These are phyloP conservation scores for Scheffersomyces illinoinensis DNA, from an alignment of 1,139 yeast genomes.

Conservation along the genomic window DNA sequence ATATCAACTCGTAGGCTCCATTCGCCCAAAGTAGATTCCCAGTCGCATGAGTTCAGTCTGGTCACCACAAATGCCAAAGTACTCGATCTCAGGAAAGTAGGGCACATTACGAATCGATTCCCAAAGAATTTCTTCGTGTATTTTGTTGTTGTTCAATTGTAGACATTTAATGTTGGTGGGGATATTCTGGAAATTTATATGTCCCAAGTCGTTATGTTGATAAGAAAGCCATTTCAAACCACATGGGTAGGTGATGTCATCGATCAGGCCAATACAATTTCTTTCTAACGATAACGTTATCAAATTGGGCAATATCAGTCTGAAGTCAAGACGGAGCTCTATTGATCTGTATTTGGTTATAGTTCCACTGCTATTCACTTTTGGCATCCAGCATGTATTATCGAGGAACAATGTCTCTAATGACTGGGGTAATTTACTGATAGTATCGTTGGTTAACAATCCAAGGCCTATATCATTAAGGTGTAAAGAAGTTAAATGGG, in stretches of 20 bases:
- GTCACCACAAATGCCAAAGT: slow-evolving; percentile 12
- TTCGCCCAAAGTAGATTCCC: slow-evolving; percentile 6
- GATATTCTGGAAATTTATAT: slow-evolving; percentile 4
- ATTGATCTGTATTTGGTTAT: background rate
- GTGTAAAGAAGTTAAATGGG: slow-evolving; percentile 7
- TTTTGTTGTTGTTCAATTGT: slow-evolving; percentile 8
- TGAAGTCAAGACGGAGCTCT: background rate
- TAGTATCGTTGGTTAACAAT: slow-evolving; percentile 3
- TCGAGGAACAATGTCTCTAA: slow-evolving; percentile 8
- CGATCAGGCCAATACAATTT: background rate
- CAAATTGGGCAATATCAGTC: background rate
- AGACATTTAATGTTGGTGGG: slow-evolving; percentile 10
- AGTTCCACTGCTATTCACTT: background rate
- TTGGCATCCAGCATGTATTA: slow-evolving; percentile 4
- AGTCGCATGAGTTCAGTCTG: slow-evolving; percentile 12
- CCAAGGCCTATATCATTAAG: slow-evolving; percentile 10
- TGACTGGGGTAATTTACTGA: slow-evolving; percentile 8
- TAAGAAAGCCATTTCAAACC: background rate
- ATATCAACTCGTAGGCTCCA: background rate
- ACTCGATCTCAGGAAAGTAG: slow-evolving; percentile 10
- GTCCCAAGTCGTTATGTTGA: background rate
- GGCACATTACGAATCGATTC: slow-evolving; percentile 5
- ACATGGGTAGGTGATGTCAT: background rate
- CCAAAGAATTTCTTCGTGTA: background rate
- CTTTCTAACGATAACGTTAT: background rate